phyloP scores from a whole-genome alignment of 2,329 filamentous ascomycete genomes.

The Pezicula rhizophila region DNA sequence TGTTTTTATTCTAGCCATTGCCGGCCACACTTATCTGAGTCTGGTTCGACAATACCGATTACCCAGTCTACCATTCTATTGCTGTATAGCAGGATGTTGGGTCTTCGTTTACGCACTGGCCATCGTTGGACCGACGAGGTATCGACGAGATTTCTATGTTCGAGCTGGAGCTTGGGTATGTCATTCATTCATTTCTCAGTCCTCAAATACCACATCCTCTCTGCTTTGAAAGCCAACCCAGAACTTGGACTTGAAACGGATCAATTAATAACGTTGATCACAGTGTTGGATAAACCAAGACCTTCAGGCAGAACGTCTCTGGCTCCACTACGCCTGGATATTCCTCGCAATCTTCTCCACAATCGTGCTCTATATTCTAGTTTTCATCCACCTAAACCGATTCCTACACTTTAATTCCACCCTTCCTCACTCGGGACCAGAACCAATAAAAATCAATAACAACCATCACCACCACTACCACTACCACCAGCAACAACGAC shows the following conservation, averaged over 20 bases:
- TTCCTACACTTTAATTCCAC: neutral
- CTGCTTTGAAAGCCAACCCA: too few species aligned
- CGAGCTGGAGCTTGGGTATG: slow-evolving; percentile 57
- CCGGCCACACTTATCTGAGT: slow-evolving; percentile 58
- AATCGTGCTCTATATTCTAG: slow-evolving; percentile 38
- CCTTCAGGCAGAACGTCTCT: slow-evolving; percentile 48
- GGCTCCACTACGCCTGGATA: slow-evolving; percentile 61
- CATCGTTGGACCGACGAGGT: slow-evolving; percentile 37
- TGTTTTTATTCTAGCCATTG: slow-evolving; percentile 61
- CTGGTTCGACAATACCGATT: slow-evolving; percentile 52
- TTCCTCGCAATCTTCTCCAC: slow-evolving; percentile 45
- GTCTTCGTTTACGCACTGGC: slow-evolving; percentile 52
- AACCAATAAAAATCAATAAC: too few species aligned
- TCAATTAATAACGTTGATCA: neutral
- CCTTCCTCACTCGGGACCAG: neutral
- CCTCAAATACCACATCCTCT: neutral
- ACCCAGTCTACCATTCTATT: slow-evolving; percentile 43
- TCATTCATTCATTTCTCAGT: slow-evolving; percentile 6
- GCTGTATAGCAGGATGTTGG: slow-evolving; percentile 46
- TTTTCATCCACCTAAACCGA: slow-evolving; percentile 20
- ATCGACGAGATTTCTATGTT: slow-evolving; percentile 47
- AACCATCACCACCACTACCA: too few species aligned
- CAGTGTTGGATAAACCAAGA: slow-evolving; percentile 58
- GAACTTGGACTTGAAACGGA: neutral
- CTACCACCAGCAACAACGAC: too few species aligned